Percentiles rank a stretch among this genome's conserved stretches.
phyloP scores from a whole-genome alignment of 192 early-diverging fungal species.

The Rhizoclosmatium sp. region DNA sequence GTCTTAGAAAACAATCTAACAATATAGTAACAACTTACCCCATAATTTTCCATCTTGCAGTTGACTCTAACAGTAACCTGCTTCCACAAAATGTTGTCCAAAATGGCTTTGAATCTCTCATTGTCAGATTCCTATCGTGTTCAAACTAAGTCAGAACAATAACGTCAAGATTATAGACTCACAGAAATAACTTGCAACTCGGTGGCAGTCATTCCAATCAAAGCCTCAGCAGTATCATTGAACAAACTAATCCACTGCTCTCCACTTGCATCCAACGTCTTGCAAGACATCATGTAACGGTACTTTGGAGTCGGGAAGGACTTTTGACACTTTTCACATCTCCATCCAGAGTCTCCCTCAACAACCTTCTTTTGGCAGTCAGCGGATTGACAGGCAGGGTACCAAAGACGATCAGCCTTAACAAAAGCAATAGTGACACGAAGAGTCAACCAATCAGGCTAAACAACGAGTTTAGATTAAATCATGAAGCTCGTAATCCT shows the following conservation, averaged over 20 bases:
- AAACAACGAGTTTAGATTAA: conserved; percentile 4
- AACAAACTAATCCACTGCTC: conserved; percentile 85
- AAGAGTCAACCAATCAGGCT: conserved; percentile 78
- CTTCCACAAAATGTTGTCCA: conserved; percentile 70
- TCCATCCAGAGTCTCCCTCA: conserved; percentile 72
- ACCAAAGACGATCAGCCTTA: conserved; percentile 67
- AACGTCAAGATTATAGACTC: conserved; percentile 2
- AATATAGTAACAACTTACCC: conserved; percentile 56
- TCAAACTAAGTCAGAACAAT: conserved; percentile 1
- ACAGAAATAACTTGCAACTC: conserved; percentile 73
- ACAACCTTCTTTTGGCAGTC: conserved; percentile 91
- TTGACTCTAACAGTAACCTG: conserved; percentile 76
- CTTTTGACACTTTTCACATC: conserved; percentile 91
- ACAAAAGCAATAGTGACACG: conserved; percentile 80
- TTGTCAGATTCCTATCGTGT: conserved; percentile 51
- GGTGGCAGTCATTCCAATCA: conserved; percentile 77
- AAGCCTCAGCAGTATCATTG: conserved; percentile 75
- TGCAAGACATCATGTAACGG: conserved; percentile 74
- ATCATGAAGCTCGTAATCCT: conserved; percentile 16
- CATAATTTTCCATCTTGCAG: conserved; percentile 84
- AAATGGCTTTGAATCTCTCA: conserved; percentile 55
- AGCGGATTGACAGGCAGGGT: conserved; percentile 83
- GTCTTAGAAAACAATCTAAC: neutral
- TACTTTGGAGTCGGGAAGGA: conserved; percentile 68
- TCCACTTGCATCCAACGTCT: conserved; percentile 79